Evolutionary conservation across 2,329 filamentous ascomycete genomes (phyloP), one percentile per base, ranked within the genome.

Genomic region (Blumeria graminis): DNA sequence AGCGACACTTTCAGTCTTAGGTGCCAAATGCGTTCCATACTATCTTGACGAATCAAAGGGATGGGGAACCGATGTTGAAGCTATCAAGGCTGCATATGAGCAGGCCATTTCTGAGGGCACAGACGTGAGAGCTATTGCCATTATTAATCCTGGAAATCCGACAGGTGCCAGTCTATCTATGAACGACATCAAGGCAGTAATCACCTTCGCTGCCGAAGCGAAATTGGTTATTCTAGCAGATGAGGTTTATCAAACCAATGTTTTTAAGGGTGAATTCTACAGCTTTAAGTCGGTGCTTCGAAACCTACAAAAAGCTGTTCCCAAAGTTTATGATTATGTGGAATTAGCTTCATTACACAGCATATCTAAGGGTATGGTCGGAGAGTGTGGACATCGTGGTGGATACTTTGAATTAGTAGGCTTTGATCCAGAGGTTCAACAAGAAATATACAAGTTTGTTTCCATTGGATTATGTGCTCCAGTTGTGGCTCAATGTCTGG

Each of bases 161-260:
- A 98, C 92, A 1, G 92, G 92, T 62, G 87, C 88, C 55, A 92
- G 83, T 56, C 77, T 98, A 16, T 74, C 82, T 38, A 77, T 84
- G 61, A 76, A 80, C 18, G 87, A 95, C 65, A 81, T 98, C 69
- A 80, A 82, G 65, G 76, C 77, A 55, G 86, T 96, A n/a, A 76
- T 96, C 62, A 80, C 92, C 61, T 84, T 95, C 61, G 90, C 92
- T 41, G 82, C 81, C 33, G 76, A 89, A 68, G 80, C 95, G 74
- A 80, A 82, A 63, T 76, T 98, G 32, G 88, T 96, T 57, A 75
- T 96, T 61, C 78, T 98, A 65, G 92, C 92, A 55, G 92, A 98
- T 66, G 92, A 98, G 71, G 92, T 98, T 39, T 98, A 98, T 78
- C 92, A 98, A 72, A 96, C 92, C 67, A 98, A 98, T 70, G 85